Evolutionary conservation across 2,329 filamentous ascomycete species (phyloP), one percentile per base, ranked within the genome.

Genomic region (Neonectria sp.): DNA sequence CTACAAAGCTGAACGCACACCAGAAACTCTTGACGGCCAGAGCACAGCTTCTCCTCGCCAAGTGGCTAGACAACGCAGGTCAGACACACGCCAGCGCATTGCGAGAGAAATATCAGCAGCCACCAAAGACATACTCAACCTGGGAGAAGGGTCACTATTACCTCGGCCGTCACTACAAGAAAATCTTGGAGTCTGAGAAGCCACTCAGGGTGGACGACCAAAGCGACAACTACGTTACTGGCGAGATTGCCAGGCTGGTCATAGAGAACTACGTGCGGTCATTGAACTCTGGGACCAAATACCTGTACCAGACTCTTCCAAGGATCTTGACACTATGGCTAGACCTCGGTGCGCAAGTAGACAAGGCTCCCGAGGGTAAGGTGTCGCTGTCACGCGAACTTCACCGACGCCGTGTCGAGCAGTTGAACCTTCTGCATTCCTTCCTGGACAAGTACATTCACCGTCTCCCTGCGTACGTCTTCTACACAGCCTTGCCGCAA

Each of bases 71-170:
- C 77, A 91, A 89, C 63, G 93, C 95, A n/a, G 96, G 96, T 6
- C 95, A 98, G 79, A 97, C 95, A 2, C 93, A 97, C 75, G 93
- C 94, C 4, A 88, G 90, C 51, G 90, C 93, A 4, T 88, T 98
- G 70, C 90, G 94, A 52, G 88, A 91, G 60, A 93, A 94, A 76
- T 99, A 98, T 75, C 92, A 95, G 69, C 89, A 92, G 71, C 95
- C 95, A 1, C 89, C 93, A n/a, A 91, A 88, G 77, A 90, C 89
- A 1, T 84, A 86, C 73, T 82, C 85, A 6, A 90, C 90, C 58
- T 99, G 95, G 95, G 96, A 99, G 78, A 98, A 98, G 80, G 95
- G 94, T 0, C 95, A 98, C 78, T 99, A 98, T 79, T 97, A 98
- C 79, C 88, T 99, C 11, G 96, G 96, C 6, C 94, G 95, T 53